These are phyloP conservation scores for Sarocladium kiliense DNA, from an alignment of 2,329 filamentous ascomycete genomes.

Conservation along the genomic window DNA sequence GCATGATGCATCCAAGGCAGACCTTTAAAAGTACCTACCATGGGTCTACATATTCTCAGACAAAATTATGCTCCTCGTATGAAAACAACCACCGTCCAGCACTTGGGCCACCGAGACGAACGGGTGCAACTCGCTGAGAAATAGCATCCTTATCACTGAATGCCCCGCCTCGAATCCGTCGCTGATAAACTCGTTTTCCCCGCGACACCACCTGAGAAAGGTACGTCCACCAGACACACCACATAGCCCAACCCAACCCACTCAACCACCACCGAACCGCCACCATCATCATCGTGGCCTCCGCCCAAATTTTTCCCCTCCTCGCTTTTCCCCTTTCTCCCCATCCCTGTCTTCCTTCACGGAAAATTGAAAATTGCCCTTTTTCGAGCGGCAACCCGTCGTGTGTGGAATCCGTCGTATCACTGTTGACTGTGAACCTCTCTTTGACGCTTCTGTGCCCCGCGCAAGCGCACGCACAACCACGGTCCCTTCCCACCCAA, in stretches of 20 bases:
- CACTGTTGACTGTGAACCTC: not conserved
- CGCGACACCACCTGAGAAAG: not conserved
- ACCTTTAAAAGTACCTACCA: too few relatives aligned
- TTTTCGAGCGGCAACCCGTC: not conserved
- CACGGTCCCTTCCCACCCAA: not conserved
- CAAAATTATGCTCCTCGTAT: too few relatives aligned
- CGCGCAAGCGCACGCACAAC: constrained; percentile 4
- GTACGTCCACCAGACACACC: not conserved
- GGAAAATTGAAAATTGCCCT: too few relatives aligned
- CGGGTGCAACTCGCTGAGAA: too few relatives aligned
- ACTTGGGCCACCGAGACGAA: too few relatives aligned
- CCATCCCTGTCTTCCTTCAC: not conserved
- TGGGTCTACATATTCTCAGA: too few relatives aligned
- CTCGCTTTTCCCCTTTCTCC: not conserved
- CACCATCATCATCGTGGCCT: constrained; percentile 7
- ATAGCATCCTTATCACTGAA: too few relatives aligned
- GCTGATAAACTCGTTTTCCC: not conserved
- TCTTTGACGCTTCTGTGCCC: not conserved
- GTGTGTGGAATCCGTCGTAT: not conserved
- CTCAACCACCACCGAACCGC: not conserved
- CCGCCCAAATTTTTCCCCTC: not conserved
- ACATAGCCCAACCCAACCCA: not conserved
- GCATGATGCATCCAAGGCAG: too few relatives aligned
- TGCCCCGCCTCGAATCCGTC: not conserved
- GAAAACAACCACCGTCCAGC: too few relatives aligned